Conservation (phyloP, 2,329 filamentous ascomycete species). For the Fusarium azukiicola region DNA sequence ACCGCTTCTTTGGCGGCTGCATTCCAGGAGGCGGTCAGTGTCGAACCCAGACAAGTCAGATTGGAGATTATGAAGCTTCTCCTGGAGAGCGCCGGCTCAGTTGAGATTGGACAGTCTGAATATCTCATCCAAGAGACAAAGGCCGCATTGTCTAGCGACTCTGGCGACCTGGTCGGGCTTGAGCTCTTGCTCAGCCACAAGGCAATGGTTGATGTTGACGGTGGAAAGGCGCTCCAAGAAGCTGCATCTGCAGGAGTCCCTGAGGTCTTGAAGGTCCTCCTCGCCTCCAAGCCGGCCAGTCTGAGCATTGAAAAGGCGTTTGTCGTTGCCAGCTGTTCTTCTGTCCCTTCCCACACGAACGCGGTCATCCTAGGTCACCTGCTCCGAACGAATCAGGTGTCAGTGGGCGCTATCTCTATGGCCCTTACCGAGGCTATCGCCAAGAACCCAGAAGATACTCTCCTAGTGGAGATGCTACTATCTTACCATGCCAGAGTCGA, state of each 20-base stretch:
- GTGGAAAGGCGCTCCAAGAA: slow-evolving; percentile 18
- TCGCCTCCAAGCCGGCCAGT: background rate
- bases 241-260: slow-evolving; percentile 20
- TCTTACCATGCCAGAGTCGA: slow-evolving; percentile 16
- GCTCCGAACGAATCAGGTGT: slow-evolving; percentile 7
- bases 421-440: slow-evolving; percentile 9
- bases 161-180: slow-evolving; percentile 12
- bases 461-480: background rate
- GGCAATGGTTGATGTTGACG: slow-evolving; percentile 30
- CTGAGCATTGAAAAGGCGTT: slow-evolving; percentile 27
- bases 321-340: slow-evolving; percentile 10
- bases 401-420: slow-evolving; percentile 4
- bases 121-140: slow-evolving; percentile 23
- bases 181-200: slow-evolving; percentile 25
- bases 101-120: slow-evolving; percentile 31
- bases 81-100: background rate
- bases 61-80: slow-evolving; percentile 17
- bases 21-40: background rate
- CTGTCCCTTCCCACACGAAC: background rate
- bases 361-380: slow-evolving; percentile 23
- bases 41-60: background rate
- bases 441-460: slow-evolving; percentile 25
- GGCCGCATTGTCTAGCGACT: background rate
- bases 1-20: background rate
- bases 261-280: slow-evolving; percentile 22